Percentiles rank a stretch among this genome's conserved stretches.
These are phyloP conservation scores for Botryotinia convoluta DNA, from an alignment of 2,329 filamentous ascomycete genomes.

Conservation along the genomic window DNA sequence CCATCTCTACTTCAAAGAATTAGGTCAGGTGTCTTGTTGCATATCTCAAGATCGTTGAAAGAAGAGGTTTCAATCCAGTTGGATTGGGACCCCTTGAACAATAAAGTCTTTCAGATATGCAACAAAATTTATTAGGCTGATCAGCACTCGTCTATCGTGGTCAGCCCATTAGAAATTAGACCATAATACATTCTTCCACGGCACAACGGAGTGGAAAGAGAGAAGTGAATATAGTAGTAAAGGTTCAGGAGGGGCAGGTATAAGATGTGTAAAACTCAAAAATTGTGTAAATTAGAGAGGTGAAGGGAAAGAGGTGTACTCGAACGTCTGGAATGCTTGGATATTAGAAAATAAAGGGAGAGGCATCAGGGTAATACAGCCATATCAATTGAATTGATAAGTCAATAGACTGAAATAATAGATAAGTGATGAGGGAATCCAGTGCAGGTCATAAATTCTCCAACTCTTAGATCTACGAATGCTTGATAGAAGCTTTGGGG, in stretches of 20 bases:
- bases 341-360: neutral
- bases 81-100: neutral
- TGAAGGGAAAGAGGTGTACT: neutral
- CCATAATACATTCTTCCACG: neutral
- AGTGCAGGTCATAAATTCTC: neutral
- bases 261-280: neutral
- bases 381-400: neutral
- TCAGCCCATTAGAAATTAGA: fast-evolving
- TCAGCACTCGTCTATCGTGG: neutral
- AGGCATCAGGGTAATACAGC: neutral
- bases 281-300: neutral
- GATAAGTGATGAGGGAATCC: neutral
- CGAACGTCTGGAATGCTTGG: neutral
- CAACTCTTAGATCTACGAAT: neutral
- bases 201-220: neutral
- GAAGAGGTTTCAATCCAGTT: neutral
- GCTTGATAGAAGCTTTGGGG: neutral
- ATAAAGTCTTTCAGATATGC: neutral
- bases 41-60: neutral
- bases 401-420: neutral
- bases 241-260: neutral
- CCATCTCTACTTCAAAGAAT: no score
- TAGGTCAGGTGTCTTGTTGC: no score
- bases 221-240: neutral
- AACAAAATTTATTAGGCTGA: neutral